phyloP scores from a whole-genome alignment of 768 basidiomycete genomes.

The Lentinula sp. region DNA sequence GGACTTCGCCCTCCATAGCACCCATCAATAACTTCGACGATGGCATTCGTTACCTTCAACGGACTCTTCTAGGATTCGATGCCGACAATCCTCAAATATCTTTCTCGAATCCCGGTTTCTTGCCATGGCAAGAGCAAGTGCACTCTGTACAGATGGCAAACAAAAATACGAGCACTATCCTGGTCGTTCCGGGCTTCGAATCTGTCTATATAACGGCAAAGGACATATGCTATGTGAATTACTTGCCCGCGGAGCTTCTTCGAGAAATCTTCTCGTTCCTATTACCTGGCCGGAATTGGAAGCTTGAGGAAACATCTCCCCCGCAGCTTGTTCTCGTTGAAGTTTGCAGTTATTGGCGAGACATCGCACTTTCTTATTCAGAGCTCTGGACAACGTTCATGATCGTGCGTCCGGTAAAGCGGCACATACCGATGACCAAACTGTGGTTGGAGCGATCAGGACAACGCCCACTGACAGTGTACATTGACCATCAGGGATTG shows the following conservation, averaged over 20 bases:
- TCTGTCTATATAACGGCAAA: background rate
- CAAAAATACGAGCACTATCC: background rate
- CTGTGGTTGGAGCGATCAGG: background rate
- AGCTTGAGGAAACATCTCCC: background rate
- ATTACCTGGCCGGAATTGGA: background rate
- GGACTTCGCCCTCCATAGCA: background rate
- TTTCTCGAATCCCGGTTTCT: background rate
- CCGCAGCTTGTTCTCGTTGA: background rate
- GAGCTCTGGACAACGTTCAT: background rate
- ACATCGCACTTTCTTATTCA: background rate
- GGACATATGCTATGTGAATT: background rate
- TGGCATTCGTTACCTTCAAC: background rate
- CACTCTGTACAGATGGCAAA: background rate
- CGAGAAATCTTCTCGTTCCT: background rate
- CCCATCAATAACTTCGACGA: background rate
- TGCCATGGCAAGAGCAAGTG: too few relatives aligned
- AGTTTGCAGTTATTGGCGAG: constrained; percentile 1
- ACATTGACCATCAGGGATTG: background rate
- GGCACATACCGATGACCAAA: background rate
- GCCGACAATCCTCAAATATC: background rate
- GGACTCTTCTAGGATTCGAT: background rate
- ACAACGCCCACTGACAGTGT: background rate
- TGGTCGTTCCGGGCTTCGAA: background rate
- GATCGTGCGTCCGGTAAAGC: background rate
- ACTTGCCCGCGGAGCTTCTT: background rate